Percentiles rank a stretch among this genome's conserved stretches.
Evolutionary conservation across 768 basidiomycete species (phyloP).

Genomic region (Amanita exitialis): DNA sequence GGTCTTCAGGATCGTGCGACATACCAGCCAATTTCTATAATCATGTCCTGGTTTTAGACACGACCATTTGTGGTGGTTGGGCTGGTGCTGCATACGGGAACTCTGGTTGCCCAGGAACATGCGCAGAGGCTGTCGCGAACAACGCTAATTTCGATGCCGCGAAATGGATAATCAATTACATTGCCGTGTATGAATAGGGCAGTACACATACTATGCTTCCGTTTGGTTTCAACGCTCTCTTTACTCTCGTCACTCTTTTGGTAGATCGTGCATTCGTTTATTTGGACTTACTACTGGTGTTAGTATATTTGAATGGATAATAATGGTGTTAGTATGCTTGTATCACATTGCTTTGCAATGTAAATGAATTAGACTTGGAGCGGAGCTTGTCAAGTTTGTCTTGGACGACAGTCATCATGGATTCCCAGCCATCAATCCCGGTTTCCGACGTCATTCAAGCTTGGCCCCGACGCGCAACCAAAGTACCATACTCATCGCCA

Average conservation of each 20-base stretch:
- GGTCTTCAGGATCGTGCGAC: constrained; percentile 37
- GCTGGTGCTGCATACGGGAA: constrained; percentile 24
- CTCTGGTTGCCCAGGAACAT: constrained; percentile 36
- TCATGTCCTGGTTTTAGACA: constrained; percentile 40
- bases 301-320: not conserved
- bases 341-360: too few relatives aligned
- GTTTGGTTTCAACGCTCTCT: not conserved
- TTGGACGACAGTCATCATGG: constrained; percentile 26
- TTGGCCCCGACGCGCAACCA: constrained; percentile 43
- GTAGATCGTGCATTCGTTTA: not conserved
- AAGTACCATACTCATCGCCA: constrained; percentile 24
- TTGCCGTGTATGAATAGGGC: constrained; percentile 32
- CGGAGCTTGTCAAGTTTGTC: constrained; percentile 21
- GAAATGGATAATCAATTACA: constrained; percentile 46
- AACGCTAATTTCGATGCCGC: constrained; percentile 44
- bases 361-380: constrained; percentile 18
- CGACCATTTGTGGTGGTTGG: constrained; percentile 38
- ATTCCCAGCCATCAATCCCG: constrained; percentile 31
- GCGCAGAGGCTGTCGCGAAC: constrained; percentile 38
- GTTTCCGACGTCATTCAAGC: constrained; percentile 40
- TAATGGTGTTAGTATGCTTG: not conserved
- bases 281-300: not conserved
- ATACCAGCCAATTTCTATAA: constrained; percentile 40
- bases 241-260: not conserved
- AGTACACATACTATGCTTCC: not conserved